These are phyloP conservation scores for Metschnikowia drakensbergensis DNA, from an alignment of 805 yeast genomes.

Conservation along the genomic window DNA sequence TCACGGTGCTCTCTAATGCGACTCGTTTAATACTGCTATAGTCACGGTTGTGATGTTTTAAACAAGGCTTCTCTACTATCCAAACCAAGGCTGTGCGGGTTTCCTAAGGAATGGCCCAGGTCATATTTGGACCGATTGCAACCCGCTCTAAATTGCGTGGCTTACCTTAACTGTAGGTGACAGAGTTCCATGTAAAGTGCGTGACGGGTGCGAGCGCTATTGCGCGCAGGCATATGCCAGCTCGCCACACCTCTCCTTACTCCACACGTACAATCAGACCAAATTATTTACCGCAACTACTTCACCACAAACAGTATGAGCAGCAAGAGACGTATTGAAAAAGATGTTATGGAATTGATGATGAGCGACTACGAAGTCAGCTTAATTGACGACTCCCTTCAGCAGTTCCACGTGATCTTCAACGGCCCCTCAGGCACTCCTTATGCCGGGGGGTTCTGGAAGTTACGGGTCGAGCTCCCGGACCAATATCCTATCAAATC, in stretches of 20 bases:
- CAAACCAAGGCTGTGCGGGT: no score
- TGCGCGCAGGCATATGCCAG: slow-evolving; percentile 2
- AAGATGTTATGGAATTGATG: slow-evolving; percentile 94
- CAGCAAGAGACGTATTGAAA: slow-evolving; percentile 72
- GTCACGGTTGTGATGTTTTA: no score
- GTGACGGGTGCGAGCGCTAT: slow-evolving; percentile 4
- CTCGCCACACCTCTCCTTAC: slow-evolving; percentile 1
- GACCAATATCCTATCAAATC: slow-evolving; percentile 94
- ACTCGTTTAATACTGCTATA: no score
- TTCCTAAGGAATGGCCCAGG: background rate
- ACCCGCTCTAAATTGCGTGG: background rate
- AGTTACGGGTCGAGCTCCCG: slow-evolving; percentile 87
- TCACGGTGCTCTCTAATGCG: no score
- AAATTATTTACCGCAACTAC: background rate
- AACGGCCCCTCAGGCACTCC: slow-evolving; percentile 81
- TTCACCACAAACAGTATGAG: slow-evolving; percentile 13
- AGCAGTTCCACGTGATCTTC: slow-evolving; percentile 81
- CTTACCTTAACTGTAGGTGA: background rate
- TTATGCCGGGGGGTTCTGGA: slow-evolving; percentile 87
- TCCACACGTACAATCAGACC: slow-evolving; percentile 4
- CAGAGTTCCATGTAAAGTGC: background rate
- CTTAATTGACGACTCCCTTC: slow-evolving; percentile 69
- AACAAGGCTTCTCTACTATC: no score
- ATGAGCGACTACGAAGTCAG: slow-evolving; percentile 92
- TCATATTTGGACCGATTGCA: background rate